Evolutionary conservation across 495 filamentous ascomycete species (phyloP).

Genomic region (Daldinia grandis): DNA sequence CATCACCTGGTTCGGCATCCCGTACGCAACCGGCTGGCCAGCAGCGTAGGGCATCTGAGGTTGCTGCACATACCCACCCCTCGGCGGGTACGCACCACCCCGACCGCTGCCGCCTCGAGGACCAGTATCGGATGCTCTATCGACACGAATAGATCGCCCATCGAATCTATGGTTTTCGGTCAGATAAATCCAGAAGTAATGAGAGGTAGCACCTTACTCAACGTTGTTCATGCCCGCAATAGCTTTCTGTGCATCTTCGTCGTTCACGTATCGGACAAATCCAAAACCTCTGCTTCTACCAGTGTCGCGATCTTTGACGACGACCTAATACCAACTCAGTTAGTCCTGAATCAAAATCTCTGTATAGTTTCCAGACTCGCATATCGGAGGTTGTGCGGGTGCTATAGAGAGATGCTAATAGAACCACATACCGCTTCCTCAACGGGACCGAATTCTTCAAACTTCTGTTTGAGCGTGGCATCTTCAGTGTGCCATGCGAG

Average conservation of each 20-base stretch:
- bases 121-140: constrained; percentile 88
- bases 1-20: constrained; percentile 40
- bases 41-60: constrained; percentile 44
- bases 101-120: constrained; percentile 61
- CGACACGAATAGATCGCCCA: constrained; percentile 93
- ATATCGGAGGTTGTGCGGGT: neutral
- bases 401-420: neutral
- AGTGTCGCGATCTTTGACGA: constrained; percentile 97
- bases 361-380: neutral
- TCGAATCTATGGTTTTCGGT: constrained; percentile 77
- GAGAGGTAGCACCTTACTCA: constrained; percentile 69
- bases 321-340: constrained; percentile 67
- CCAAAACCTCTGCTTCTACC: constrained; percentile 96
- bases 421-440: constrained; percentile 85
- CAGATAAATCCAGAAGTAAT: neutral
- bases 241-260: constrained; percentile 83
- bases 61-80: constrained; percentile 53
- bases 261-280: constrained; percentile 87
- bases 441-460: constrained; percentile 85
- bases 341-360: constrained; percentile 9
- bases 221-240: constrained; percentile 89
- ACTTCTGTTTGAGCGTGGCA: constrained; percentile 78
- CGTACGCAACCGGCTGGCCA: constrained; percentile 40
- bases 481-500: constrained; percentile 99
- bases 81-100: constrained; percentile 41